Base-by-base conservation (phyloP, 495 filamentous ascomycete species). In the Staphylotrichum longicolle region DNA sequence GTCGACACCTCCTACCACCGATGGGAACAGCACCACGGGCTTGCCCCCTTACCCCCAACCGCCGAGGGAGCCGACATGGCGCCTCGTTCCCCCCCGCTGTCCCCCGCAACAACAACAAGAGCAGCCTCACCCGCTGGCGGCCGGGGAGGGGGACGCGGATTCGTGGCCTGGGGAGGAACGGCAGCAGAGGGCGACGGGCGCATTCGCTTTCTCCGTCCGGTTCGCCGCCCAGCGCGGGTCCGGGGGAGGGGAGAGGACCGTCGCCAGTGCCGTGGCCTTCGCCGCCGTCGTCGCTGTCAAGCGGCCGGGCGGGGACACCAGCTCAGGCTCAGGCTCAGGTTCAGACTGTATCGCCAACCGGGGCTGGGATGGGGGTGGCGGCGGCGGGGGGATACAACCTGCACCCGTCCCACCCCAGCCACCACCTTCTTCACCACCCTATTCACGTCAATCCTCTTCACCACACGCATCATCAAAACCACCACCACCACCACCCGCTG, bases 1-100 rank as follows among this genome's bases (percentile, higher is more conserved):
- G 60, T 72, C 9, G 73, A 76, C 10, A 78, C 76, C 5, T 75
- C 70, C 51, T 80, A 80, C 58, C 54, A 33, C 6, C 54, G 32
- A 3, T 47, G 41, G 40, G 53, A 61, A 3, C 20, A 53, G 42
- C 15, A 49, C 12, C 47, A 42, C n/a, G 32, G 34, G n/a, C 8
- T 1, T 27, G 20, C 20, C 20, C 20, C 20, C 20, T 27, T 27
- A 27, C 20, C 20, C 20, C 20, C 20, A 27, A 27, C 20, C 20
- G 20, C 20, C 20, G 20, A 27, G 20, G 20, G 20, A 27, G 20
- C 20, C 20, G 20, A 27, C 20, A 1, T 27, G 20, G n/a, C 15
- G 48, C 12, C 7, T 15, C 30, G 11, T 15, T 10, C 42, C 42
- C 14, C 15, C 4, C 15, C 44, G 46, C 46, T 9, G 27, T 9